Base-by-base conservation (phyloP, 805 yeast genomes). In the Kuraishia cidri region DNA sequence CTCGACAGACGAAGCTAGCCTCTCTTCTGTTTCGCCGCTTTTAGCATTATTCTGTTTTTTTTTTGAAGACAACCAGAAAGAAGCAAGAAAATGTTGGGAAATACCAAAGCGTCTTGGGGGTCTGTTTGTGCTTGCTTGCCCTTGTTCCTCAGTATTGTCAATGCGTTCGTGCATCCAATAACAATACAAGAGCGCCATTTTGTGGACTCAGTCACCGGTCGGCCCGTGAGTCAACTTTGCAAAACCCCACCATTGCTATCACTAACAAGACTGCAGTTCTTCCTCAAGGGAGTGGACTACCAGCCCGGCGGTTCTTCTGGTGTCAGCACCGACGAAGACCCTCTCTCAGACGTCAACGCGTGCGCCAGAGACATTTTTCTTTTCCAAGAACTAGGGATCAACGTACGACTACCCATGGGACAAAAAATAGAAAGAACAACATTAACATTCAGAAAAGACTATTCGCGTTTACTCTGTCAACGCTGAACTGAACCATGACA, bases 301-400 rank as follows among this genome's bases (percentile, higher is more conserved):
- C 97, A 90, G 49, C 97, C 97, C 0, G 97, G 97, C 7, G 97
- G 97, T 0, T 79, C 95, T 0, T 78, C 95, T 0, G 88, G 78
- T 0, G 77, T 76, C 16, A 61, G 61, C n/a, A 55, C 47, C 3
- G 39, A 46, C 5, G 50, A 44, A 7, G 97, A 90, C 50, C 95
- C 96, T 0, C 62, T 90, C 27, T 79, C 95, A 2, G 79, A 85
- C 46, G 67, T 76, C 3, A 58, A 67, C 9, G 47, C 56, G 13
- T 90, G 97, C 60, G 80, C 88, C 4, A 70, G 97, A 43, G 97
- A 90, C 52, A 74, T 85, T 14, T 62, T 67, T 11, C 59, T 87
- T 18, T 83, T 90, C 52, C 95, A 88, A 58, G 72, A 79, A 31
- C 67, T 90, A 36, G 94, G 94, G 3, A 72, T 90, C 25, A 90